Evolutionary conservation across 1,284 basidiomycete genomes (phyloP), one percentile per base, ranked within the genome.

Genomic region (Cystobasidiaceae sp.): DNA sequence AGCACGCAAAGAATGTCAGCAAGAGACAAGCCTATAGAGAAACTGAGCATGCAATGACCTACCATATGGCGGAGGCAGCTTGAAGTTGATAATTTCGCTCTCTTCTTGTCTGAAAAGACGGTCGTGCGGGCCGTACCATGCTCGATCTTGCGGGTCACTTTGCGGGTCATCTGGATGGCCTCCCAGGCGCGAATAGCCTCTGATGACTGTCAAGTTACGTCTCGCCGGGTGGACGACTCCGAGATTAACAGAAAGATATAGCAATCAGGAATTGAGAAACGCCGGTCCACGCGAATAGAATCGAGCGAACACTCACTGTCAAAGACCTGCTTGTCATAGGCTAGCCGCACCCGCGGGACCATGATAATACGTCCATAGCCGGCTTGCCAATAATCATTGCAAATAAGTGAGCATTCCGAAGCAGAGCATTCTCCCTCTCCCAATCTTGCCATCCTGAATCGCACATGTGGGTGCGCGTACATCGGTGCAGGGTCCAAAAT

Each of bases 81-180:
- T 75, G 77, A 96, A 96, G 2, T 83, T 80, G 46, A 96, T 75
- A 15, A 83, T 82, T 66, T 88, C 84, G 66, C 80, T 82, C 78
- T 96, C 93, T 74, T 94, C 93, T 50, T 86, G 82, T 0, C 87
- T 85, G 79, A 97, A 97, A 48, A 96, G 78, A 15, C 93, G 82
- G 73, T 96, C 93, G 75, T 97, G 92, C 0, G 93, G 93, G 0
- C 93, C 92, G 74, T 89, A 96, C 93, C 93, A 97, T 9, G 86
- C 82, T 25, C 92, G 83, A 75, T 96, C 93, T 77, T 97, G 93
- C 27, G 93, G 93, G 75, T 97, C 93, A 43, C 89, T 90, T 45
- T 87, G 84, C 3, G 93, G 93, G 74, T 94, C 90, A 77, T 97
- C 93, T 0, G 93, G 90, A 23, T 93, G 82, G 4, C 93, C 93